Evolutionary conservation across 441 rosid genomes (phyloP), one percentile per base, ranked within the genome.

Genomic region (Oxalis stricta): DNA sequence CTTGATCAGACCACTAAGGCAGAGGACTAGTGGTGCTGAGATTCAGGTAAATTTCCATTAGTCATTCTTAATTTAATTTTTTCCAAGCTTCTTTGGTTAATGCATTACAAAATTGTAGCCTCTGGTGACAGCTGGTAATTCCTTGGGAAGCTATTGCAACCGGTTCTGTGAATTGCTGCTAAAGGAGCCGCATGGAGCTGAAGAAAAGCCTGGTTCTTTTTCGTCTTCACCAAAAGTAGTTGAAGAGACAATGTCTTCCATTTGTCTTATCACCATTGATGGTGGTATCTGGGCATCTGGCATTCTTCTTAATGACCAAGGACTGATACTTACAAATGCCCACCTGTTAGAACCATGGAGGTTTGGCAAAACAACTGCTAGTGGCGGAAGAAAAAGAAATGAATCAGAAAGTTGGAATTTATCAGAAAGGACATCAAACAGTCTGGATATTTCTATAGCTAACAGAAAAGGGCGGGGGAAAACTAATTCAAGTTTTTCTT

Each of bases 321-420:
- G 99, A 43, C 76, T 87, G 44, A 58, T 84, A 63, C 73, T 91
- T 42, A 84, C 96, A 35, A 92, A 84, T 59, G 99, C 99, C 52
- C 99, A 86, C 75, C 63, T 92, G 46, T 67, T 86, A 57, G 95
- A 86, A 61, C 99, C 99, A 0, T 82, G 96, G 99, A 82, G 95
- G 55, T 84, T 77, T 69, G 93, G 96, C 14, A 84, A 73, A 66
- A 60, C 84, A 56, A 53, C 71, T 41, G 63, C 63, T 13, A 48
- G 36, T 54, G 73, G 77, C 36, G 60, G 60, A 59, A 63, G 53
- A 43, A 20, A 56, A 46, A 36, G 36, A 49, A 61, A 38, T 11
- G 47, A 47, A 46, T 43, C 49, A 2, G 60, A 36, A 52, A 56
- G 54, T 39, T 50, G 11, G 31, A 44, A 39, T 38, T 36, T 51